Evolutionary conservation across 164 flowering plant genomes (phyloP).

Genomic region (Aristolochia fimbriata): DNA sequence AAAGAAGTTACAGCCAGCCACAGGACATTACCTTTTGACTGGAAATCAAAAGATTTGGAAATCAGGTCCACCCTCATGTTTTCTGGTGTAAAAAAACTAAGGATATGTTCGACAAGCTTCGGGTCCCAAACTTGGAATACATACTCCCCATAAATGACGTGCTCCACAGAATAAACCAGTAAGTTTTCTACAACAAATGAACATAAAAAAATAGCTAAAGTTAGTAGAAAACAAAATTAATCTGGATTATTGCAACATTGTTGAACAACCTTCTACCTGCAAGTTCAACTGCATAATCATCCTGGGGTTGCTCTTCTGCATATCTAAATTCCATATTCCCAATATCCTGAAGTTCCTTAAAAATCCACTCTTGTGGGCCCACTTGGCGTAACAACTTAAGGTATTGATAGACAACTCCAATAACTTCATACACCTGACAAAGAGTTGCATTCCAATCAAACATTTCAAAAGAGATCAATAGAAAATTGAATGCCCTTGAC

Average conservation of each 20-base stretch:
- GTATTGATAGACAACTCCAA: conserved; percentile 82
- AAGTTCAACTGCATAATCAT: conserved; percentile 97
- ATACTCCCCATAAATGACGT: conserved; percentile 86
- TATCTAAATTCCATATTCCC: conserved; percentile 88
- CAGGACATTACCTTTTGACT: conserved; percentile 38
- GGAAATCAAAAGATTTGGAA: conserved; percentile 45
- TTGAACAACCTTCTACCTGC: conserved; percentile 39
- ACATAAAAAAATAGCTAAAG: neutral
- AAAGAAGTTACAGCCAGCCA: too few species aligned
- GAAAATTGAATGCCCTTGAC: too few species aligned
- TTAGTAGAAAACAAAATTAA: neutral
- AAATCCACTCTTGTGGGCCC: conserved; percentile 83
- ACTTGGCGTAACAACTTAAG: conserved; percentile 57
- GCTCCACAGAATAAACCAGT: conserved; percentile 65
- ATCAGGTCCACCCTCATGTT: conserved; percentile 88
- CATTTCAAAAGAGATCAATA: neutral
- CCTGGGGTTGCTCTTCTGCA: conserved; percentile 91
- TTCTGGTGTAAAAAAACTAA: conserved; percentile 70
- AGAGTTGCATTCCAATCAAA: conserved; percentile 1
- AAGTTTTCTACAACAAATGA: conserved; percentile 48
- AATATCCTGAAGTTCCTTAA: conserved; percentile 89
- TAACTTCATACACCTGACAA: conserved; percentile 66
- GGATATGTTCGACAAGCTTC: conserved; percentile 39
- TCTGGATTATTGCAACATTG: neutral
- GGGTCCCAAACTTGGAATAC: conserved; percentile 75